A percentile compares a stretch with the other conserved stretches of the same genome.
Evolutionary conservation across 352 stramenopile species (phyloP).

Genomic region (Phytophthora syringae): DNA sequence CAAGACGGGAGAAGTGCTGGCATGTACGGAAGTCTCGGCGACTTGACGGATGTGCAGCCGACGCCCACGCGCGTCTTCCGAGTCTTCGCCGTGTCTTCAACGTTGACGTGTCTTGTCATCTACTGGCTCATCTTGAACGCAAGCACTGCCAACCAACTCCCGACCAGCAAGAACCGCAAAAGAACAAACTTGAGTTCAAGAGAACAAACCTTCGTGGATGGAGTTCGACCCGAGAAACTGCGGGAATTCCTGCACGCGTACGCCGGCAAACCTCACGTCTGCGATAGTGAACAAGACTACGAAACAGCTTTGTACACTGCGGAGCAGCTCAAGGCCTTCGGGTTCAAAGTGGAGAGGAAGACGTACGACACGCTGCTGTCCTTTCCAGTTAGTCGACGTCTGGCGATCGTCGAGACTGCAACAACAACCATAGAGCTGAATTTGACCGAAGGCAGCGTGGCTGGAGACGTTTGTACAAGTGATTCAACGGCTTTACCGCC

Average conservation of each 20-base stretch:
- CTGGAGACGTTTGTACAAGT: slow-evolving; percentile 63
- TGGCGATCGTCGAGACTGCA: slow-evolving; percentile 46
- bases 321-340: slow-evolving; percentile 47
- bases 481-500: slow-evolving; percentile 56
- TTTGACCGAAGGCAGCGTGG: slow-evolving; percentile 55
- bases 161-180: no score
- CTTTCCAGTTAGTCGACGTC: slow-evolving; percentile 43
- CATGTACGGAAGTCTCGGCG: no score
- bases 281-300: slow-evolving; percentile 43
- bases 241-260: slow-evolving; percentile 37
- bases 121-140: no score
- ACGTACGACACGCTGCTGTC: slow-evolving; percentile 72
- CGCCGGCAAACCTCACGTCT: slow-evolving; percentile 38
- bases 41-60: no score
- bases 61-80: no score
- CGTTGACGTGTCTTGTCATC: no score
- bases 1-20: no score
- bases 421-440: slow-evolving; percentile 38
- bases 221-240: slow-evolving; percentile 24
- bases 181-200: no score
- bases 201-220: slow-evolving; percentile 28
- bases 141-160: no score
- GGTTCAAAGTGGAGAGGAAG: slow-evolving; percentile 62
- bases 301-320: slow-evolving; percentile 54
- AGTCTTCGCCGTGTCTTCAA: no score